Evolutionary conservation across 352 stramenopile genomes (phyloP), one percentile per base, ranked within the genome.

Genomic region (Peronospora farinosa): DNA sequence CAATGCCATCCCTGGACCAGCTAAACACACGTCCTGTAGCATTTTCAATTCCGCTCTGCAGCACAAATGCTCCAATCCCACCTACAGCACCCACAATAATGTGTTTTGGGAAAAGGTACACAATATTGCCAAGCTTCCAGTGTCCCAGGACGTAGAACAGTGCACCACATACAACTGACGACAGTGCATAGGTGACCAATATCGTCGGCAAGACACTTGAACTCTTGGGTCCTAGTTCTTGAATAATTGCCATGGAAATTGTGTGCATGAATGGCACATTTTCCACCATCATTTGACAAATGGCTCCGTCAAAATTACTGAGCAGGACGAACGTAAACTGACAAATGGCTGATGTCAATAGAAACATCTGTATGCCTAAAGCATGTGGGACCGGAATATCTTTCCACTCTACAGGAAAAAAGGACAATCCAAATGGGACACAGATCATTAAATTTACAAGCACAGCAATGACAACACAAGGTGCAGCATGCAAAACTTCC

Each of bases 191-290:
- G 1, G 92, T 78, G 50, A 97, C 88, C 30, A 98, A 82, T 32
- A 97, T 78, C 21, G 92, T 98, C 7, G 86, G 87, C 15, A 98
- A 51, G 7, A 81, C 76, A 13, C 76, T 78, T 12, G 84, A 69
- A 30, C 69, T 84, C 40, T 65, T 74, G 11, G 78, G 67, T 9
- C 86, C 90, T 27, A 96, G 63, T 40, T 93, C 68, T 35, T 87
- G 65, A 57, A 96, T 93, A 57, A 92, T 88, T 12, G 72, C 65
- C 31, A 88, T 69, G 12, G 87, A 83, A 27, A 98, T 71, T 7
- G 82, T 85, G 64, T 97, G 87, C 74, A 93, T 95, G 67, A 98
- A 98, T 17, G 94, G 94, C 42, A 97, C 85, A 61, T 97, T 97
- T 63, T 98, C 94, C 30, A 97, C 88, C 92, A 98, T 97, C 82